Base-by-base conservation (phyloP, 257 asterid genomes). In the Oldenlandia corymbosa region DNA sequence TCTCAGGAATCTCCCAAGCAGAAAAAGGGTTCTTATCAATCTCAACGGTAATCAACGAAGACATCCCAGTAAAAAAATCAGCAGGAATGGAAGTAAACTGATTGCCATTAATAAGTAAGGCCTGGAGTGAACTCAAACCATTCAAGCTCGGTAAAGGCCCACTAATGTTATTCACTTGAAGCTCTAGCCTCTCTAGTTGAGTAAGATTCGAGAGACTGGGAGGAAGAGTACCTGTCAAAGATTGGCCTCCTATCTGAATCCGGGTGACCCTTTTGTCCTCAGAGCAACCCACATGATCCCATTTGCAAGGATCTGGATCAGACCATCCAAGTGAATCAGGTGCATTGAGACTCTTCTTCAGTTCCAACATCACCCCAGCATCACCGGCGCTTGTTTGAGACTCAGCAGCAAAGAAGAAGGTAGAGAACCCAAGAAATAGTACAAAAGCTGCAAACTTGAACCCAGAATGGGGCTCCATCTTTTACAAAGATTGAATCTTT, bases 231-330 rank as follows among this genome's bases (percentile, higher is more conserved):
- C 96, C 98, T 72, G 77, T 71, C 8, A 91, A 80, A 32, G 60
- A 76, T 16, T 66, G 82, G 75, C 73, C 86, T 45, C 96, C 95
- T 74, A 91, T 80, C 76, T 91, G 96, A 73, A 91, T 84, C 85
- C 90, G 78, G 79, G 65, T 80, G 48, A 91, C 98, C 81, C 92
- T 85, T 69, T 84, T 81, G 13, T 32, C 52, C 50, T 73, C 84
- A 1, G 78, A 71, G 82, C 95, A 91, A 50, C 54, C 72, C 17
- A 91, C 84, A 30, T 69, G 84, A 51, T 4, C 39, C 98, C 98
- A 91, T 55, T 83, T 81, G 52, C 96, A 91, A 20, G 95, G 91
- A 82, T 91, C 96, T 76, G 88, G 88, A 84, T 78, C 94, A 59
- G 84, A 73, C 98, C 96, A 91, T 0, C 76, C 71, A 4, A 86